Base-by-base conservation (phyloP, 1,284 basidiomycete genomes). In the Hemileia vastatrix region DNA sequence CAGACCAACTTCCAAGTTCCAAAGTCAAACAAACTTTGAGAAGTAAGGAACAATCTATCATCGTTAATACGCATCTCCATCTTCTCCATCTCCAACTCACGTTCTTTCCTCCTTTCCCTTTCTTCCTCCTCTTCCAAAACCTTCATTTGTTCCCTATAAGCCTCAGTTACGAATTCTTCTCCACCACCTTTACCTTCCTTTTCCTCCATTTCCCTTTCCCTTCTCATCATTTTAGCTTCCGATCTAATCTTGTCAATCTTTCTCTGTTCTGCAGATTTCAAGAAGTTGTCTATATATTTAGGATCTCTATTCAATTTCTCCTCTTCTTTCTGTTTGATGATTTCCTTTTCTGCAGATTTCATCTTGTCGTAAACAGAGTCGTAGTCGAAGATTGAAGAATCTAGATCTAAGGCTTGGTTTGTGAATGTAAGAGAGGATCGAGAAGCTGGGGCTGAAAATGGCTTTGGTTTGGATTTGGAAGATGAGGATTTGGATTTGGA, bases 191-290 rank as follows among this genome's bases (percentile, higher is more conserved):
- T 98, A 0, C 95, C 94, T 77, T 99, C 94, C 23, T 82, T 79
- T n/a, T n/a, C n/a, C n/a, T n/a, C n/a, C n/a, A n/a, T n/a, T 74
- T 93, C 90, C n/a, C 94, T 83, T 75, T 98, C 93, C 52, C 84
- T 82, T 76, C 93, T 88, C 71, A 97, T 87, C 86, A 93, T 88
- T 80, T 97, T 96, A 78, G 97, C 92, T 77, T 99, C 94, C 0
- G 94, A 94, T 60, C 92, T 82, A n/a, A 96, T 77, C 68, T 88
- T 83, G 75, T 98, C 95, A 49, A 94, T 78, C 70, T 86, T 85
- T 32, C 94, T 83, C 44, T 89, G 89, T 48, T 86, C 84, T 23
- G 94, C 91, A 5, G 89, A 84, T 15, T 81, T 78, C 1, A 97
- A 79, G 51, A 97, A 83, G 44, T 82, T 83, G 54, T 82, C 81